phyloP scores from a whole-genome alignment of 2,329 filamentous ascomycete species.

The Epichloe sp. region DNA sequence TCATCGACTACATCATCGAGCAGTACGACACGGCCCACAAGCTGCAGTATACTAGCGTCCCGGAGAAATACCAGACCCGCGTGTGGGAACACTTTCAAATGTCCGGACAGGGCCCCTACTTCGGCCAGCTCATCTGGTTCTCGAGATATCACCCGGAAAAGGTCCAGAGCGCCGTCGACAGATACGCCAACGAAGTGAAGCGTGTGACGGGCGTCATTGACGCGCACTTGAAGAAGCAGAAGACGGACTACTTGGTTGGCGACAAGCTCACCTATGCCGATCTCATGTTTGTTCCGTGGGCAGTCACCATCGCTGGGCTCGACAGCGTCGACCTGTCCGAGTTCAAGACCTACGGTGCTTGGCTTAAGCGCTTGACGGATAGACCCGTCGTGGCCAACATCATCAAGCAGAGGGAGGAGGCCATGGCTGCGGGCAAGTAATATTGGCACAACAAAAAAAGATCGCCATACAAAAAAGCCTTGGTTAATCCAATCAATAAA shows the following conservation, averaged over 20 bases:
- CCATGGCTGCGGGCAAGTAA: background rate
- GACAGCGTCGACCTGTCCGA: background rate
- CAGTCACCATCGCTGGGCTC: background rate
- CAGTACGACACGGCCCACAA: slow-evolving; percentile 10
- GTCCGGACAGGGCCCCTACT: slow-evolving; percentile 19
- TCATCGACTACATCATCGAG: slow-evolving; percentile 14
- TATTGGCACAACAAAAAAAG: no score
- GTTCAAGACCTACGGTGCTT: slow-evolving; percentile 4
- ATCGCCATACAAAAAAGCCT: background rate
- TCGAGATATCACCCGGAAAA: slow-evolving; percentile 10
- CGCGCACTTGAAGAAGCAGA: slow-evolving; percentile 10
- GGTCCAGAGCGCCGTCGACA: slow-evolving; percentile 15
- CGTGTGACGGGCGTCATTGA: slow-evolving; percentile 17
- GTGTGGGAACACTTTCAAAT: slow-evolving; percentile 12
- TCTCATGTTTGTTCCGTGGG: slow-evolving; percentile 14
- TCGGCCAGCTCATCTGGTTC: slow-evolving; percentile 15
- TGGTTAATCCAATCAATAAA: no score
- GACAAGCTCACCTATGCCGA: slow-evolving; percentile 14
- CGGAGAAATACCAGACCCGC: slow-evolving; percentile 8
- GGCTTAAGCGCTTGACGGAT: slow-evolving; percentile 2
- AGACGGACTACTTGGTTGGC: slow-evolving; percentile 11
- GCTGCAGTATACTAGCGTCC: slow-evolving; percentile 5
- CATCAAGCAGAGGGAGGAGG: slow-evolving; percentile 2
- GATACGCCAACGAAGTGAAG: slow-evolving; percentile 17
- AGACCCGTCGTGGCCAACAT: slow-evolving; percentile 3